These are phyloP conservation scores for Biscutella laevigata DNA, from an alignment of 441 rosid genomes.

Conservation along the genomic window DNA sequence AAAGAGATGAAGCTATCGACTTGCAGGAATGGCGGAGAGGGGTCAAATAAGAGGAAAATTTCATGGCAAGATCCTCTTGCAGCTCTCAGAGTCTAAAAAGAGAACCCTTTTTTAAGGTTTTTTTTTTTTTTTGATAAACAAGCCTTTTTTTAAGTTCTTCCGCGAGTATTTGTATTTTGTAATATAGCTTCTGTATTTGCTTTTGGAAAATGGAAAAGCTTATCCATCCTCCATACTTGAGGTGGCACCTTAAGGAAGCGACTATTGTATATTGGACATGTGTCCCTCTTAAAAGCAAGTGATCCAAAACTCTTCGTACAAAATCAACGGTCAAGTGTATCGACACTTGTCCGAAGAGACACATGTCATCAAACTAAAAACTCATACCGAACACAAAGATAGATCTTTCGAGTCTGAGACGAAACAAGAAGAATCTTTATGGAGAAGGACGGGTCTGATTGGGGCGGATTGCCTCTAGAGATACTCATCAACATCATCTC, in stretches of 20 bases:
- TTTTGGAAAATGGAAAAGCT: conserved; percentile 1
- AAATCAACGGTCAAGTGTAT: not conserved
- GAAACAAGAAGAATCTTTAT: not conserved
- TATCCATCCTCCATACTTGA: conserved; percentile 16
- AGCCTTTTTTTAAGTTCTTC: too few species aligned
- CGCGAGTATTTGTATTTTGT: conserved; percentile 2
- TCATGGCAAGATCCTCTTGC: conserved; percentile 29
- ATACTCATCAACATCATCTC: conserved; percentile 61
- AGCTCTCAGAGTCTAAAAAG: conserved; percentile 22
- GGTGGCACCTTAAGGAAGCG: not conserved
- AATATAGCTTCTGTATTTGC: too few species aligned
- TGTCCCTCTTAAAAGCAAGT: not conserved
- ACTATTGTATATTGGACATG: conserved; percentile 7
- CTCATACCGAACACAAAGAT: not conserved
- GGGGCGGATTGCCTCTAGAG: conserved; percentile 69
- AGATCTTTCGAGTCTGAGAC: not conserved
- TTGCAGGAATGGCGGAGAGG: conserved; percentile 26
- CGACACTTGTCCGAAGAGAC: conserved; percentile 10
- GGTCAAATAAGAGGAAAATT: conserved; percentile 23
- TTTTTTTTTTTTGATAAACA: too few species aligned
- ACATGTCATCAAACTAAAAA: not conserved
- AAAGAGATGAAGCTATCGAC: conserved; percentile 21
- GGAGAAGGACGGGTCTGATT: conserved; percentile 31
- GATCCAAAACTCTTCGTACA: conserved; percentile 20
- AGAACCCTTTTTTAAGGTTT: not conserved